Percentiles rank a stretch among this genome's conserved stretches.
Conservation (phyloP, 352 stramenopile genomes). For the Peronospora farinosa region DNA sequence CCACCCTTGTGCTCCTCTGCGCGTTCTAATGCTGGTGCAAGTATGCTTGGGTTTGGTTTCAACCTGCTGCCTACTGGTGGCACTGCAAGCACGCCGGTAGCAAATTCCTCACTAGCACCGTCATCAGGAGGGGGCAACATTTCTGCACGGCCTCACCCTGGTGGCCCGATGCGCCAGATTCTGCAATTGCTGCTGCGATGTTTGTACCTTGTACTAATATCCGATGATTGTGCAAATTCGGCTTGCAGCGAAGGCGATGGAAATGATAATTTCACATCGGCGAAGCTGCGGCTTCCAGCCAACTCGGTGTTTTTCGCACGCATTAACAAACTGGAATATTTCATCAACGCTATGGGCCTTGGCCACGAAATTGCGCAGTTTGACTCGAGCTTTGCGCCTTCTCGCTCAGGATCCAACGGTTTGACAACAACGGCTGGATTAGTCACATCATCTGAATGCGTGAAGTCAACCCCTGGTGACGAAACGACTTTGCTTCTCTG, state of each 20-base stretch:
- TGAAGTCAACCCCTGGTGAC: conserved; percentile 62
- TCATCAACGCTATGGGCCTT: conserved; percentile 73
- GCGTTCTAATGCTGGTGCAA: conserved; percentile 23
- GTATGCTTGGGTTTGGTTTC: conserved; percentile 50
- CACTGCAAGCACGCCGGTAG: conserved; percentile 9
- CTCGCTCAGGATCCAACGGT: conserved; percentile 35
- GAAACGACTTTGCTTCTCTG: conserved; percentile 73
- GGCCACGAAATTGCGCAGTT: conserved; percentile 64
- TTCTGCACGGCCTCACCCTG: conserved; percentile 59
- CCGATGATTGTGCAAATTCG: conserved; percentile 33
- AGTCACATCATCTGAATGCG: conserved; percentile 46
- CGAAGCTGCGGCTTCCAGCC: conserved; percentile 38
- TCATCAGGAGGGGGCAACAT: conserved; percentile 33
- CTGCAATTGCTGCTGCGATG: conserved; percentile 65
- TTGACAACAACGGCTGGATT: conserved; percentile 37
- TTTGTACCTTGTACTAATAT: conserved; percentile 65
- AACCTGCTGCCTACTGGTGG: conserved; percentile 41
- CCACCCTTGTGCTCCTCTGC: conserved; percentile 26
- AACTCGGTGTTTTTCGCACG: conserved; percentile 66
- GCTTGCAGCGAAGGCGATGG: conserved; percentile 22
- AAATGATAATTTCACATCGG: conserved; percentile 22
- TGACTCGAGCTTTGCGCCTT: conserved; percentile 68
- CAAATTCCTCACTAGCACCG: conserved; percentile 12
- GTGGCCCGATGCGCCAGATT: conserved; percentile 77
- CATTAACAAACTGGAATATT: conserved; percentile 83